Base-by-base conservation (phyloP, 2,329 filamentous ascomycete species). In the Pochonia chlamydosporia region DNA sequence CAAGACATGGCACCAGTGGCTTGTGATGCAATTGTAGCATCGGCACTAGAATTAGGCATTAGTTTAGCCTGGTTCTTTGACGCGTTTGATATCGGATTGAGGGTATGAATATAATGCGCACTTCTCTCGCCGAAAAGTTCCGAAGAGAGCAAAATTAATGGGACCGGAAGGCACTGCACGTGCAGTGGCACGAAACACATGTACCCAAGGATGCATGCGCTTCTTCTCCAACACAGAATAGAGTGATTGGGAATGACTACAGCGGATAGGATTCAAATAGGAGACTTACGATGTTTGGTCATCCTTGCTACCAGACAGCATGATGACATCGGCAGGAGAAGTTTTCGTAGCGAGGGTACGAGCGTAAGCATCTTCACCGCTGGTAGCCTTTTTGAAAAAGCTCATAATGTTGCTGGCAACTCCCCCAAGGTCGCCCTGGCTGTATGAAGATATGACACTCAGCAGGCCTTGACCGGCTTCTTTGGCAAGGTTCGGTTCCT, bases 1-100 rank as follows among this genome's bases (percentile, higher is more conserved):
- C 88, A 97, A 2, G 90, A 96, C 93, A 99, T 97, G 62, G 93
- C 93, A 44, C 93, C 93, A 0, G 93, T 97, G 24, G 93, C 92
- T 69, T 96, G 81, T 44, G 90, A 86, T 30, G 79, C 82, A 58
- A 97, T 96, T 18, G 83, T 87, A n/a, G 92, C 91, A 65, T 99
- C 93, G 67, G 89, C 87, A 54, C 90, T 96, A 58, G 50, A n/a
- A 42, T 40, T 46, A 18, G 3, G 14, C 39, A 21, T 53, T 59
- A 44, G 33, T 16, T 28, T 28, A n/a, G n/a, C 23, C 18, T 7
- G 33, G 7, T n/a, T 45, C 20, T 20, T 11, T 21, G 35, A n/a
- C n/a, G n/a, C n/a, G n/a, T n/a, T n/a, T n/a, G n/a, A n/a, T n/a
- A n/a, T n/a, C n/a, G n/a, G n/a, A n/a, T n/a, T n/a, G n/a, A n/a